These are phyloP conservation scores for Boletus fagicola DNA, from an alignment of 768 basidiomycete species.

Conservation along the genomic window DNA sequence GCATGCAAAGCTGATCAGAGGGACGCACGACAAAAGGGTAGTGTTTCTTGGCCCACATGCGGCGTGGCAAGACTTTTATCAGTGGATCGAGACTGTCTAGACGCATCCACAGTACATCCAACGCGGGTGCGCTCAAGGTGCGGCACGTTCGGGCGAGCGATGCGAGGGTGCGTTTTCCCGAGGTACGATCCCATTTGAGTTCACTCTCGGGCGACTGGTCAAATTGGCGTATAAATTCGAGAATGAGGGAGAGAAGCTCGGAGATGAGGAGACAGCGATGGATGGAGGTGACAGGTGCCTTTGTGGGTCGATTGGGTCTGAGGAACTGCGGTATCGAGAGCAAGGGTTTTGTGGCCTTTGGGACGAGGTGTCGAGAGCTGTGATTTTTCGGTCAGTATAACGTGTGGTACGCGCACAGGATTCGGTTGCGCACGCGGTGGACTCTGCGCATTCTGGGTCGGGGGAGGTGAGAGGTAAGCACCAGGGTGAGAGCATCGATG, in stretches of 20 bases:
- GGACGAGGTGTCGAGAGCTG: slow-evolving; percentile 1
- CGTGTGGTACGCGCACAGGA: not conserved
- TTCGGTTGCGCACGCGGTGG: slow-evolving; percentile 3
- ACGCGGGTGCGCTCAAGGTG: slow-evolving; percentile 18
- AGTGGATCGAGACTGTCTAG: slow-evolving; percentile 29
- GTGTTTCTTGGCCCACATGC: slow-evolving; percentile 27
- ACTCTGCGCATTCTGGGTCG: not conserved
- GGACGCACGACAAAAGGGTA: slow-evolving; percentile 21
- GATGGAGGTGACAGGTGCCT: not conserved
- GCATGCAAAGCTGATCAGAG: not conserved
- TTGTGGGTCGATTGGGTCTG: not conserved
- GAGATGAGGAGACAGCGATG: slow-evolving; percentile 25
- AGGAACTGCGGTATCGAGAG: not conserved
- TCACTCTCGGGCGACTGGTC: slow-evolving; percentile 24
- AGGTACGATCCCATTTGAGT: slow-evolving; percentile 6
- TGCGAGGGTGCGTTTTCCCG: slow-evolving; percentile 26
- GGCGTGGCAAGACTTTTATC: slow-evolving; percentile 24
- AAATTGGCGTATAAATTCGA: slow-evolving; percentile 18
- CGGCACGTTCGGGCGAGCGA: slow-evolving; percentile 29
- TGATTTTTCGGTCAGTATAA: not conserved
- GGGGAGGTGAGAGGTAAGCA: not conserved
- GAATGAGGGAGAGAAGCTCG: slow-evolving; percentile 23
- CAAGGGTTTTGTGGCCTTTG: not conserved
- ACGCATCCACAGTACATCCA: slow-evolving; percentile 32
- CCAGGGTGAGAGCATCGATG: not conserved